phyloP scores from a whole-genome alignment of 768 basidiomycete species.

The Asterophora lycoperdoides region DNA sequence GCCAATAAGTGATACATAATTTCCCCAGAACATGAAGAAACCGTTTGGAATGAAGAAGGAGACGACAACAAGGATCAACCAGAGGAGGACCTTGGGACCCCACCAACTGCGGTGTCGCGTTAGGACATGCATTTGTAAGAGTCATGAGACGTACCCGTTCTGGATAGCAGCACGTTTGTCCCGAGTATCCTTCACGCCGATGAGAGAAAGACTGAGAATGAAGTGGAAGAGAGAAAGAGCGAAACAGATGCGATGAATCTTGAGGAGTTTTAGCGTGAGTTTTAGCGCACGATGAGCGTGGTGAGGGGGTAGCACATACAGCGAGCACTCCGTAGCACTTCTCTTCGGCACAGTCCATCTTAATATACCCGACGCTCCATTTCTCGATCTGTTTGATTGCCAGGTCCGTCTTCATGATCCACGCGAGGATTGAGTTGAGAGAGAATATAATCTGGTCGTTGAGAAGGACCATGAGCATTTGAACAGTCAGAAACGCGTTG shows the following conservation, averaged over 20 bases:
- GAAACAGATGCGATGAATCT: constrained; percentile 97
- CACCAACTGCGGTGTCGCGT: constrained; percentile 68
- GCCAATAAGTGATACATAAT: constrained; percentile 87
- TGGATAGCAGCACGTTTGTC: constrained; percentile 94
- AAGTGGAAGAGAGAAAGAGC: constrained; percentile 87
- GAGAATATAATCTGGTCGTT: constrained; percentile 81
- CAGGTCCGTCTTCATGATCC: constrained; percentile 91
- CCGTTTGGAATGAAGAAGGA: constrained; percentile 96
- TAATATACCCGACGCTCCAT: constrained; percentile 94
- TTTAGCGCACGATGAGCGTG: not conserved
- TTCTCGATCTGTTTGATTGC: constrained; percentile 86
- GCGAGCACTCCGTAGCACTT: constrained; percentile 97
- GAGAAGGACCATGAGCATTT: not conserved
- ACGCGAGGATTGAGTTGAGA: constrained; percentile 92
- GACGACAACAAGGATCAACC: constrained; percentile 74
- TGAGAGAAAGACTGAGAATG: constrained; percentile 70
- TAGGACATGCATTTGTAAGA: constrained; percentile 2
- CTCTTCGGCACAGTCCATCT: constrained; percentile 92
- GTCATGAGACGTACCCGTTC: constrained; percentile 67
- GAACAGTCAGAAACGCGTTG: not conserved
- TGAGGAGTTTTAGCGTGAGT: constrained; percentile 8
- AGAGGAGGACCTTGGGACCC: constrained; percentile 93
- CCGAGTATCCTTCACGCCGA: constrained; percentile 86
- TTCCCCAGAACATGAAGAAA: constrained; percentile 98
- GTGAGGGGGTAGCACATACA: constrained; percentile 42